Base-by-base conservation (phyloP, 2,329 filamentous ascomycete genomes). In the Nannizziopsis arthrosporioides region DNA sequence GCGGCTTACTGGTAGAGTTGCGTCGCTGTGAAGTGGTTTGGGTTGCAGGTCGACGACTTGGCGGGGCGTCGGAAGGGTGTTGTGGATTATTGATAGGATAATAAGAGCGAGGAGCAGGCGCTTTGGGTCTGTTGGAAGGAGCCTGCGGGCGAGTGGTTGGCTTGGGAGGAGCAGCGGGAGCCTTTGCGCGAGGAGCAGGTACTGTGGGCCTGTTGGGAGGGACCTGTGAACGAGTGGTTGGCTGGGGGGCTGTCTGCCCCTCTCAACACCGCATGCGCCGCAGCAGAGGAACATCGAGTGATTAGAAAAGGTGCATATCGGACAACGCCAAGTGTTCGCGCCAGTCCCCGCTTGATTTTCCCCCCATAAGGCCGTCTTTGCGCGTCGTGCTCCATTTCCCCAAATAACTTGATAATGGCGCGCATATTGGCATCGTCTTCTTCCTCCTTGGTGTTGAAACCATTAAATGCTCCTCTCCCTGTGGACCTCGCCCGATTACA, bases 361-460 rank as follows among this genome's bases (percentile, higher is more conserved):
- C 11, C 64, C n/a, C 78, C 77, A 53, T 79, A 75, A 56, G 73
- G 74, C 54, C 80, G 76, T 15, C 62, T 63, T 52, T 84, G 77
- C 53, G 94, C 88, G 61, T 94, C 81, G 60, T 93, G 84, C 19
- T 92, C 82, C 14, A 94, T 71, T 58, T 95, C 89, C 70, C 85
- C 88, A 30, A 93, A 71, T 0, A 88, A 88, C 59, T 89, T 80
- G 46, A 87, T 80, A 52, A 94, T 94, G 4, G 89, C 89, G 18
- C 78, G 74, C 48, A 94, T 86, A 57, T 94, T 93, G 2, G 87
- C 89, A 56, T 88, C 82, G 48, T 94, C 87, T 62, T 93, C 85
- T 55, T 93, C 86, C 0, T 86, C 87, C 58, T 85, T 78, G 0
- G 88, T 95, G 51, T 76, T 77, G 68, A 93, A 90, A 0, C 87